phyloP scores from a whole-genome alignment of 2,329 filamentous ascomycete genomes.

The Apiospora hydei region DNA sequence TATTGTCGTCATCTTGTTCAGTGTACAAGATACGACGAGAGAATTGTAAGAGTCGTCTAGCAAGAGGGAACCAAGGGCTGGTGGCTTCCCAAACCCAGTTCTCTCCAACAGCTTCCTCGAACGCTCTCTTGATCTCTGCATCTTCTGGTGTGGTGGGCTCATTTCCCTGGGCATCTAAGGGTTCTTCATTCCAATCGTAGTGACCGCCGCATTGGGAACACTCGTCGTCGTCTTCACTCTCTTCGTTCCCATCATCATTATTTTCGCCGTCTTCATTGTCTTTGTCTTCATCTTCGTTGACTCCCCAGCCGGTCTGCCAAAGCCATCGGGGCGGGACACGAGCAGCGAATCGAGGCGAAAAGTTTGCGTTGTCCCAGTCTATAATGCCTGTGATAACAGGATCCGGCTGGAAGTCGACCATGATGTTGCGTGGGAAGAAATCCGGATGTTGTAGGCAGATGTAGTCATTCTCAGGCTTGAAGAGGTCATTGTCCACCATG shows the following conservation, averaged over 20 bases:
- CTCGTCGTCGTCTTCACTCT: background rate
- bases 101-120: slow-evolving; percentile 27
- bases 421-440: slow-evolving; percentile 30
- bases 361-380: slow-evolving; percentile 26
- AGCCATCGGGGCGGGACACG: background rate
- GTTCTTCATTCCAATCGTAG: background rate
- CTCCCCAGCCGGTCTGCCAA: background rate
- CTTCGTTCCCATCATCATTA: background rate
- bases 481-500: background rate
- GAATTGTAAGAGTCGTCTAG: slow-evolving; percentile 26
- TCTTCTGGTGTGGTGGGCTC: slow-evolving; percentile 24
- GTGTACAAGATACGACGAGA: background rate
- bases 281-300: background rate
- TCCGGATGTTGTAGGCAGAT: slow-evolving; percentile 28
- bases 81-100: slow-evolving; percentile 27
- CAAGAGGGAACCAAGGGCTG: slow-evolving; percentile 3
- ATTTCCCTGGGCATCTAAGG: background rate
- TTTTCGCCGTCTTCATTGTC: background rate
- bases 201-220: too few relatives aligned
- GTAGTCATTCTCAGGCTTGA: background rate
- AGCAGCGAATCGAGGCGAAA: background rate
- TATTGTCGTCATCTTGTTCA: too few relatives aligned
- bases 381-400: slow-evolving; percentile 26
- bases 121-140: slow-evolving; percentile 28
- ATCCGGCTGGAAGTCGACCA: slow-evolving; percentile 29